Percentiles rank a stretch among this genome's conserved stretches.
These are phyloP conservation scores for Halophytophthora polymorphica DNA, from an alignment of 352 stramenopile genomes.

Conservation along the genomic window DNA sequence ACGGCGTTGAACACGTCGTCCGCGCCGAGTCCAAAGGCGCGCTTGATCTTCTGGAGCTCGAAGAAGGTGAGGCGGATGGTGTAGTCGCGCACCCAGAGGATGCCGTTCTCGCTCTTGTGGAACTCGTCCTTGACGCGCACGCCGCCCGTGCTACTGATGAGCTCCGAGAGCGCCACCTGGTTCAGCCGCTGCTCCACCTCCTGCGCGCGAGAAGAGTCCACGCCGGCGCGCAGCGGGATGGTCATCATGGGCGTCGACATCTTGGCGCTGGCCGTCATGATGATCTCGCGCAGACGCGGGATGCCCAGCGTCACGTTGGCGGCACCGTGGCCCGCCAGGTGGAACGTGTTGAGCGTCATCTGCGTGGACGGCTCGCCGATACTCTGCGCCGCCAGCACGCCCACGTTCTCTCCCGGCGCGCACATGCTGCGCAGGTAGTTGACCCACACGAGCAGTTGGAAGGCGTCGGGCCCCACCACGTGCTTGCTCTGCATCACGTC, in stretches of 20 bases:
- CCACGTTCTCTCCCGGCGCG: slow-evolving; percentile 97
- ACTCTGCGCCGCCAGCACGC: slow-evolving; percentile 97
- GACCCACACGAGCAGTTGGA: slow-evolving; percentile 95
- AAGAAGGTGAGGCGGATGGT: slow-evolving; percentile 95
- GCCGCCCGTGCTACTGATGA: slow-evolving; percentile 91
- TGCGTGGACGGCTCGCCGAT: slow-evolving; percentile 99
- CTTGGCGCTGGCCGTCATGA: slow-evolving; percentile 98
- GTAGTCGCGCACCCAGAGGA: slow-evolving; percentile 97
- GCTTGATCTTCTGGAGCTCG: slow-evolving; percentile 91
- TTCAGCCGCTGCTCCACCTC: slow-evolving; percentile 89
- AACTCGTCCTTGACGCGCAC: slow-evolving; percentile 93
- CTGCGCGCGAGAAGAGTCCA: slow-evolving; percentile 48
- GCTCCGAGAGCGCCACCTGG: slow-evolving; percentile 91
- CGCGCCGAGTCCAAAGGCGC: slow-evolving; percentile 94
- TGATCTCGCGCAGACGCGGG: slow-evolving; percentile 99
- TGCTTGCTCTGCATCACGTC: slow-evolving; percentile 81
- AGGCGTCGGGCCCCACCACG: slow-evolving; percentile 69
- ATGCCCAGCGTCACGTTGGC: slow-evolving; percentile 99
- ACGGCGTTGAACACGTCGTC: slow-evolving; percentile 91
- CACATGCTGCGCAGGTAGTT: slow-evolving; percentile 97
- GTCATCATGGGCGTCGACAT: slow-evolving; percentile 99
- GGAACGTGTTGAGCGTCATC: slow-evolving; percentile 99
- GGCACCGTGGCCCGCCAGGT: slow-evolving; percentile 97
- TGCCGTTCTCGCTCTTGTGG: slow-evolving; percentile 82
- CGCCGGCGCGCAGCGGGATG: slow-evolving; percentile 88